phyloP scores from a whole-genome alignment of 805 yeast genomes.

The Candida nitratophila region DNA sequence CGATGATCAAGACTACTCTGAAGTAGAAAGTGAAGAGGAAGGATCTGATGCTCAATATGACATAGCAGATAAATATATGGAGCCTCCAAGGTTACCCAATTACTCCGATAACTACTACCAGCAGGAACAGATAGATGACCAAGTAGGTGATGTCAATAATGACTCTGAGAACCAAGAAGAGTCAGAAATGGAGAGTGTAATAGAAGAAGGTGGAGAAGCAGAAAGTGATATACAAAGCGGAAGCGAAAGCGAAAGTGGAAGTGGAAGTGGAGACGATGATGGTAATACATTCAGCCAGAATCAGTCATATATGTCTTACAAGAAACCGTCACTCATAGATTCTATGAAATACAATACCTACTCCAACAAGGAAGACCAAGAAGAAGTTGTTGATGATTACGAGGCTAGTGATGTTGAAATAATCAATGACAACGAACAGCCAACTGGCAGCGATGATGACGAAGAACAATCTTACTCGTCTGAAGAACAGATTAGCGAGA shows the following conservation, averaged over 20 bases:
- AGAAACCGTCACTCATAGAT: neutral
- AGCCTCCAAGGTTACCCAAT: neutral
- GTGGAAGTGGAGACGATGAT: neutral
- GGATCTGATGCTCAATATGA: neutral
- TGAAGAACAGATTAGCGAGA: too few relatives aligned
- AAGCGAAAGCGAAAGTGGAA: neutral
- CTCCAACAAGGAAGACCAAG: neutral
- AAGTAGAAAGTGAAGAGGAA: neutral
- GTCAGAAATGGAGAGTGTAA: slow-evolving; percentile 4
- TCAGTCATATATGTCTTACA: neutral
- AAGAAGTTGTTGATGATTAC: neutral
- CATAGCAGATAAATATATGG: neutral
- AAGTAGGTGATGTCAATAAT: neutral
- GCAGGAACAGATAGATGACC: neutral
- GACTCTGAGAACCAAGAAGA: neutral
- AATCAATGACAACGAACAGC: neutral
- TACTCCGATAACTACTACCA: neutral
- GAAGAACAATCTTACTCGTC: neutral
- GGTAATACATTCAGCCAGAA: neutral
- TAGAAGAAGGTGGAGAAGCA: slow-evolving; percentile 6
- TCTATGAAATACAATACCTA: neutral
- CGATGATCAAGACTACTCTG: too few relatives aligned
- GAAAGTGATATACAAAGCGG: too few relatives aligned
- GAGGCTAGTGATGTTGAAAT: neutral
- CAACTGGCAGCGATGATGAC: neutral